Evolutionary conservation across 2,329 filamentous ascomycete genomes (phyloP), one percentile per base, ranked within the genome.

Genomic region (Zasmidium angulare): DNA sequence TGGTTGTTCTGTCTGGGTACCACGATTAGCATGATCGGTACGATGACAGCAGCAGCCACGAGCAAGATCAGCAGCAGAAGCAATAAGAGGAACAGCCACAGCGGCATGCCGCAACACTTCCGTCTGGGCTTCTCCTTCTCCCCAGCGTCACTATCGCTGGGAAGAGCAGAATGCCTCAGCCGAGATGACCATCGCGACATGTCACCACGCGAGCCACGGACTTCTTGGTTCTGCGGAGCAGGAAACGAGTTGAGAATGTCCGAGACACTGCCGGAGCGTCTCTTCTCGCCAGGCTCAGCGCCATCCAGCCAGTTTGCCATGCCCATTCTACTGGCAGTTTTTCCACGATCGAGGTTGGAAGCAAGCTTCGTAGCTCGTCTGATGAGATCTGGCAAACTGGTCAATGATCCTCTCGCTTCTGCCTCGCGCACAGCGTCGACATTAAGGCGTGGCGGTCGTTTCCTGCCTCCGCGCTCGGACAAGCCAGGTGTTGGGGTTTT

Each of bases 341-440:
- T 88, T 12, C 93, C 93, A 65, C 87, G 87, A 69, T 98, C 93
- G 59, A 99, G 87, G 75, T 96, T 92, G 0, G 90, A 86, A 17
- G 93, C 93, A 40, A 98, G 79, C 65, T 86, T 86, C 0, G 93
- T 98, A 11, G 95, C 95, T 67, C 95, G 86, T 69, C 86, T 84
- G 66, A 99, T 98, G 61, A 99, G 79, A 72, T 98, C 95, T 0
- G 93, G 89, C 60, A 99, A 79, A 75, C 93, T 97, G 1, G 95
- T 98, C 63, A 96, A 81, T 72, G 93, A 97, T 2, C 91, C 93
- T 69, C 95, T 86, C 1, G 89, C 85, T 74, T 97, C 91, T 17
- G 90, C 90, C 53, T 89, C 86, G 64, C 86, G 84, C 2, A 96
- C 89, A 2, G 90, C 90, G 70, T 93, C 88, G 22, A 97, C 88